These are phyloP conservation scores for Flaveria robusta DNA, from an alignment of 129 eudicot genomes.

Conservation along the genomic window DNA sequence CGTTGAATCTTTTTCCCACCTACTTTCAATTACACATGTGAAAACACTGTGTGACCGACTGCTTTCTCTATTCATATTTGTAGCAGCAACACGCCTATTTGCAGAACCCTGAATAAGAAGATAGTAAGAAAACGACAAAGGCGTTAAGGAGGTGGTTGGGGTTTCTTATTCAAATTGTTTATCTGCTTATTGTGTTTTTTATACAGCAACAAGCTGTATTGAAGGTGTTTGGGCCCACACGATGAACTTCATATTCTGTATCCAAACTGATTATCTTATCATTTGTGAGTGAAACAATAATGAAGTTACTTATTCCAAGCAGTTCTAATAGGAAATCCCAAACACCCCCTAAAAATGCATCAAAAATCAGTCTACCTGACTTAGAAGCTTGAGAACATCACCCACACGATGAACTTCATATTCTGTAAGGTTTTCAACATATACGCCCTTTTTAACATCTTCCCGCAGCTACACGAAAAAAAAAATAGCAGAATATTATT, in stretches of 20 bases:
- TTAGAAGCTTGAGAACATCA: conserved; percentile 77
- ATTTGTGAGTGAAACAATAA: not conserved
- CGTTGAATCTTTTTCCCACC: conserved; percentile 80
- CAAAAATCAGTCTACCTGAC: conserved; percentile 52
- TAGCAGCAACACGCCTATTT: conserved; percentile 86
- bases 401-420: conserved; percentile 76
- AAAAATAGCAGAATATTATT: conserved; percentile 2
- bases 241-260: too few species aligned
- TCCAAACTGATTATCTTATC: not conserved
- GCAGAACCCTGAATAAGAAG: conserved; percentile 61
- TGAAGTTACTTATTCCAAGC: conserved; percentile 1
- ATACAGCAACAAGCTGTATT: not conserved
- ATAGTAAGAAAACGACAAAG: not conserved
- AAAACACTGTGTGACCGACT: conserved; percentile 97
- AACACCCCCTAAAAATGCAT: not conserved
- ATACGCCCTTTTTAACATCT: conserved; percentile 79
- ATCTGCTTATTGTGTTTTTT: not conserved
- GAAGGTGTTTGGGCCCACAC: not conserved
- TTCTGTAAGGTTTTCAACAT: conserved; percentile 88
- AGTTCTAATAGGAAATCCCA: not conserved
- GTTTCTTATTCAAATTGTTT: not conserved
- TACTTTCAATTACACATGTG: conserved; percentile 88
- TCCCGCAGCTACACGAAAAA: conserved; percentile 63
- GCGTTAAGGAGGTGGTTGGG: not conserved
- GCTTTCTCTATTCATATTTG: conserved; percentile 96